phyloP scores from a whole-genome alignment of 805 yeast species.

The Osmozyma mogii region DNA sequence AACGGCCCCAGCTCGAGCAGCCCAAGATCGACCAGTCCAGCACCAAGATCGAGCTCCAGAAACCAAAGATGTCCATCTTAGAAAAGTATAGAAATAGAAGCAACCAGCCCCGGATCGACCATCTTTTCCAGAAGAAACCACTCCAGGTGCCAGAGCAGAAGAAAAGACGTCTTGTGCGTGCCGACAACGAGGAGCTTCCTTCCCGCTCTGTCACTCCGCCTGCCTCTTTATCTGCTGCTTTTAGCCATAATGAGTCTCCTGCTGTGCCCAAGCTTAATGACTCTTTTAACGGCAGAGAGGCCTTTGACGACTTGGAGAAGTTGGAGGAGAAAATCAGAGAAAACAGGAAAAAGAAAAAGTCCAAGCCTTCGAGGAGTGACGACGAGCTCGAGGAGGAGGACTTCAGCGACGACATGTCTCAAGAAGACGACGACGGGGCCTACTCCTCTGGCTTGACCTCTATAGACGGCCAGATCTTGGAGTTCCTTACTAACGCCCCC shows the following conservation, averaged over 20 bases:
- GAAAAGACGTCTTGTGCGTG: constrained; percentile 31
- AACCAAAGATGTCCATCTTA: constrained; percentile 34
- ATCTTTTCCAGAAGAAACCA: constrained; percentile 14
- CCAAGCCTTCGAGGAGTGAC: constrained; percentile 21
- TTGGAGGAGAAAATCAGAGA: constrained; percentile 32
- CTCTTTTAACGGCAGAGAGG: constrained; percentile 3
- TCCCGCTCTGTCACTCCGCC: constrained; percentile 1
- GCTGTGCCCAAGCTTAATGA: neutral
- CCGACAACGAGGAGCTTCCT: constrained; percentile 6
- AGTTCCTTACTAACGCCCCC: constrained; percentile 74
- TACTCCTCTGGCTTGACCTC: constrained; percentile 32
- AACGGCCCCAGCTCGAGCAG: constrained; percentile 6
- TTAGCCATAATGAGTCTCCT: constrained; percentile 2
- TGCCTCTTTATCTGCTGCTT: constrained; percentile 2
- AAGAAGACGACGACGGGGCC: constrained; percentile 30
- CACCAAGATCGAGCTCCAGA: constrained; percentile 33
- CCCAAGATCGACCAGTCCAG: constrained; percentile 18
- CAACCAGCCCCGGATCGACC: constrained; percentile 23
- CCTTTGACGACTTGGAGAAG: constrained; percentile 30
- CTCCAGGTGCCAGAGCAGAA: constrained; percentile 17
- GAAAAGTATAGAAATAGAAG: constrained; percentile 30
- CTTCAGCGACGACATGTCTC: constrained; percentile 43
- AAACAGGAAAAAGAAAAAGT: constrained; percentile 19
- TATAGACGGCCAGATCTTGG: constrained; percentile 60
- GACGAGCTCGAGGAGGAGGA: constrained; percentile 38